Percentiles rank a stretch among this genome's conserved stretches.
Conservation (phyloP, 2,329 filamentous ascomycete genomes). For the Aspergillus niger region DNA sequence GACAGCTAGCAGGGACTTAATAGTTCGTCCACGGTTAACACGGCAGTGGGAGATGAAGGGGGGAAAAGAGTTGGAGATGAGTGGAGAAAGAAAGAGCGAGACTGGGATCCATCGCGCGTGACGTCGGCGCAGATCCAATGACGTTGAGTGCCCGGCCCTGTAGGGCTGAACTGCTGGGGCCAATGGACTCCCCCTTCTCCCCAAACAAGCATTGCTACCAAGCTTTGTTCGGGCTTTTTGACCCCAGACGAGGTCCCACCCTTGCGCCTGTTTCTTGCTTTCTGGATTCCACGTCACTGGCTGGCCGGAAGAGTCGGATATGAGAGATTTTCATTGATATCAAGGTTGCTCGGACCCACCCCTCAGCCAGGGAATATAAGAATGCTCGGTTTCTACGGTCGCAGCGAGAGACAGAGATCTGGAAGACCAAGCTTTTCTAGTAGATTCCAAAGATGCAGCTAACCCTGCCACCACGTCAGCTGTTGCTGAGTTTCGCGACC, state of each 20-base stretch:
- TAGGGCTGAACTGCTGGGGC: constrained; percentile 2
- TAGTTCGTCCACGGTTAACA: not conserved
- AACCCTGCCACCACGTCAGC: not conserved
- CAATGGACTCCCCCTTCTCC: not conserved
- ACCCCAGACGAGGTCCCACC: not conserved
- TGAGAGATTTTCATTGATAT: not conserved
- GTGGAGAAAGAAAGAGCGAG: not conserved
- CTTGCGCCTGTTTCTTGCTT: not conserved
- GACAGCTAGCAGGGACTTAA: not conserved
- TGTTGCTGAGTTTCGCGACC: constrained; percentile 1
- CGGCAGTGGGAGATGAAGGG: not conserved
- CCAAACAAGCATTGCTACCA: constrained; percentile 6
- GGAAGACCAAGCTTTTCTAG: not conserved
- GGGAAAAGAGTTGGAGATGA: not conserved
- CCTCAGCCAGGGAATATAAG: not conserved
- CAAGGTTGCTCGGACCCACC: not conserved
- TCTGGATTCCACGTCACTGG: not conserved
- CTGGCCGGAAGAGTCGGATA: not conserved
- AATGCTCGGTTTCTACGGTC: not conserved
- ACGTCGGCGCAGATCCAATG: not conserved
- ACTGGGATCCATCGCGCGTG: not conserved
- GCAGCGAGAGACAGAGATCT: not conserved
- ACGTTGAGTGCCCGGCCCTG: constrained; percentile 2
- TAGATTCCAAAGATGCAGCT: not conserved
- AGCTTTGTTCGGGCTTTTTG: not conserved